Conservation (phyloP, 208 protist genomes). For the Wallacemonas sp. region DNA sequence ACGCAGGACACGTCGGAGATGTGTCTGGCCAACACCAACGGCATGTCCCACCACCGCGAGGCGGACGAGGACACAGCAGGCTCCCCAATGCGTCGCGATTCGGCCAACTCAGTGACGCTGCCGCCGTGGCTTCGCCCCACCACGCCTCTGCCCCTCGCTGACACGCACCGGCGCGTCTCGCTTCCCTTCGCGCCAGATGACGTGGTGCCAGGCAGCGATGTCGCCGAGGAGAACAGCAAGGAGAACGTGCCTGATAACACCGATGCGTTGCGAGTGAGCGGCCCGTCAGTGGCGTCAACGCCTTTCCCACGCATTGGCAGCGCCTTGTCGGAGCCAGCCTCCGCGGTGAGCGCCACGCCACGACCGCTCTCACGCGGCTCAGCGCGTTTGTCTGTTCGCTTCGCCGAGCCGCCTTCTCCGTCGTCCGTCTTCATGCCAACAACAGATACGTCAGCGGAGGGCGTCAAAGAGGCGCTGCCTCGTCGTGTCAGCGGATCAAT, state of each 20-base stretch:
- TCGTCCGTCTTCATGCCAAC: too few species aligned
- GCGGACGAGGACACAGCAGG: not conserved
- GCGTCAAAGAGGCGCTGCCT: too few species aligned
- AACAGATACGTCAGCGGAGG: too few species aligned
- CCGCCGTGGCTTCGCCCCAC: not conserved
- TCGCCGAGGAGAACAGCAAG: too few species aligned
- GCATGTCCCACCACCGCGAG: too few species aligned
- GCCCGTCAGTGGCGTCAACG: too few species aligned
- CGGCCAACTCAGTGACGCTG: not conserved
- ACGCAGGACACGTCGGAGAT: not conserved
- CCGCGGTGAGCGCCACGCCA: not conserved
- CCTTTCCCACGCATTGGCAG: too few species aligned
- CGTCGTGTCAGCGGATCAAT: too few species aligned
- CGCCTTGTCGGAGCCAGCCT: too few species aligned
- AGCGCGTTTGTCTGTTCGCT: not conserved
- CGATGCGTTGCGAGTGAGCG: too few species aligned
- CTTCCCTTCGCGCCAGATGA: slow-evolving; percentile 1
- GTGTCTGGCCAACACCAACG: not conserved
- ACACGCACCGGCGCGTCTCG: not conserved
- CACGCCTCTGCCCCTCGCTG: not conserved
- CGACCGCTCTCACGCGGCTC: not conserved
- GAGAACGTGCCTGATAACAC: too few species aligned
- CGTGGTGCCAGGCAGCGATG: not conserved
- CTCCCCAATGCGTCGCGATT: not conserved
- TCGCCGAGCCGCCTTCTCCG: too few species aligned